phyloP scores from a whole-genome alignment of 768 basidiomycete species.

The Lentinula edodes region DNA sequence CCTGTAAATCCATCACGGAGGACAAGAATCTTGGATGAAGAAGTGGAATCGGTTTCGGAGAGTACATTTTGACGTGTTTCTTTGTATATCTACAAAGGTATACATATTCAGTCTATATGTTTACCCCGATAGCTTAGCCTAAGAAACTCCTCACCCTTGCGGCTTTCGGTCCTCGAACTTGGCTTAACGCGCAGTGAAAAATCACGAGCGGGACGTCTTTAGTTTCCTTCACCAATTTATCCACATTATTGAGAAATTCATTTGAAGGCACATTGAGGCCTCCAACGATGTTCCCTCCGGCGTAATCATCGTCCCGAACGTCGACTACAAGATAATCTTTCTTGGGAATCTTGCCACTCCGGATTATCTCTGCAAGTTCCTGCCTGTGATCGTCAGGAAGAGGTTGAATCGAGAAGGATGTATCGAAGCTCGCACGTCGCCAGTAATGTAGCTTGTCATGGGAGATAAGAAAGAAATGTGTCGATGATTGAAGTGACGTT shows the following conservation, averaged over 20 bases:
- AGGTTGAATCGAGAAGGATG: neutral
- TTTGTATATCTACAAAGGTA: slow-evolving; percentile 50
- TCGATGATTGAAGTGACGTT: neutral
- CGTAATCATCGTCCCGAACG: slow-evolving; percentile 79
- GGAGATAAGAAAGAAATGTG: neutral
- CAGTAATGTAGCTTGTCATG: slow-evolving; percentile 33
- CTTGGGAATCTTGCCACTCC: slow-evolving; percentile 48
- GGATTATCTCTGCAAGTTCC: slow-evolving; percentile 69
- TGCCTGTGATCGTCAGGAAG: slow-evolving; percentile 20
- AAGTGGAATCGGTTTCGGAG: slow-evolving; percentile 30
- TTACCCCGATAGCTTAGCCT: neutral
- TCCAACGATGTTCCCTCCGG: slow-evolving; percentile 73
- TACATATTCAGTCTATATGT: slow-evolving; percentile 8
- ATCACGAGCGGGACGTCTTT: slow-evolving; percentile 59
- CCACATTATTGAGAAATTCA: slow-evolving; percentile 51
- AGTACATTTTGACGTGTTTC: slow-evolving; percentile 50
- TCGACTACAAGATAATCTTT: slow-evolving; percentile 77
- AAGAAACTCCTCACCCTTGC: slow-evolving; percentile 47
- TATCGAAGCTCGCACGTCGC: slow-evolving; percentile 26
- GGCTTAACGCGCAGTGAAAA: slow-evolving; percentile 78
- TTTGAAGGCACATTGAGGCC: slow-evolving; percentile 57
- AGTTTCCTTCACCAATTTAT: slow-evolving; percentile 52
- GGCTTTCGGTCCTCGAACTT: slow-evolving; percentile 76
- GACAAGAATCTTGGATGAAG: slow-evolving; percentile 51
- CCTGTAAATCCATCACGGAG: slow-evolving; percentile 67